phyloP scores from a whole-genome alignment of 108 stramenopile genomes.

The Bacterosira constricta region DNA sequence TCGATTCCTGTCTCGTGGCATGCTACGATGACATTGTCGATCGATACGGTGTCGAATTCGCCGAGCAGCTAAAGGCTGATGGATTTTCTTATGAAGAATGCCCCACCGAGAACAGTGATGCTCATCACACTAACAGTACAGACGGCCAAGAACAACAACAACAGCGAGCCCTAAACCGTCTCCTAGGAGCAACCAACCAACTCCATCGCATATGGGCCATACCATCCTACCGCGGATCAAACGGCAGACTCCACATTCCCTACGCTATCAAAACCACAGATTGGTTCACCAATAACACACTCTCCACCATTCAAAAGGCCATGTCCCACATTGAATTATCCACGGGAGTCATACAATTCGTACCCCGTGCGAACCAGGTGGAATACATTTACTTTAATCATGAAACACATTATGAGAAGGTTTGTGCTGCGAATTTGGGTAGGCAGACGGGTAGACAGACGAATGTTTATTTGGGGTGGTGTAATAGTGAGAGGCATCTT shows the following conservation, averaged over 20 bases:
- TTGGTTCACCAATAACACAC: slow-evolving; percentile 22
- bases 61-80: slow-evolving; percentile 10
- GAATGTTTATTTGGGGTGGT: slow-evolving; percentile 40
- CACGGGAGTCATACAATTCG: slow-evolving; percentile 36
- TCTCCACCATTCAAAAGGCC: slow-evolving; percentile 18
- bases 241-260: slow-evolving; percentile 23
- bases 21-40: slow-evolving; percentile 22
- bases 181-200: slow-evolving; percentile 24
- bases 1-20: slow-evolving; percentile 25
- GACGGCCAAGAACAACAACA: too few species aligned
- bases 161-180: slow-evolving; percentile 8
- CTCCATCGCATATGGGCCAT: slow-evolving; percentile 7
- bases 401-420: slow-evolving; percentile 7
- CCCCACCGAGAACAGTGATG: neutral
- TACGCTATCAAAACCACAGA: slow-evolving; percentile 20
- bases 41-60: slow-evolving; percentile 26
- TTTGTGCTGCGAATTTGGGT: slow-evolving; percentile 35
- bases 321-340: slow-evolving; percentile 31
- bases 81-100: slow-evolving; percentile 25
- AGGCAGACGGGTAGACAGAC: slow-evolving; percentile 17
- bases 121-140: neutral
- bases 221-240: neutral
- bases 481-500: slow-evolving; percentile 8
- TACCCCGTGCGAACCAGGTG: slow-evolving; percentile 1
- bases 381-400: slow-evolving; percentile 42